Evolutionary conservation across 495 filamentous ascomycete species (phyloP).

Genomic region (Xylaria sp.): DNA sequence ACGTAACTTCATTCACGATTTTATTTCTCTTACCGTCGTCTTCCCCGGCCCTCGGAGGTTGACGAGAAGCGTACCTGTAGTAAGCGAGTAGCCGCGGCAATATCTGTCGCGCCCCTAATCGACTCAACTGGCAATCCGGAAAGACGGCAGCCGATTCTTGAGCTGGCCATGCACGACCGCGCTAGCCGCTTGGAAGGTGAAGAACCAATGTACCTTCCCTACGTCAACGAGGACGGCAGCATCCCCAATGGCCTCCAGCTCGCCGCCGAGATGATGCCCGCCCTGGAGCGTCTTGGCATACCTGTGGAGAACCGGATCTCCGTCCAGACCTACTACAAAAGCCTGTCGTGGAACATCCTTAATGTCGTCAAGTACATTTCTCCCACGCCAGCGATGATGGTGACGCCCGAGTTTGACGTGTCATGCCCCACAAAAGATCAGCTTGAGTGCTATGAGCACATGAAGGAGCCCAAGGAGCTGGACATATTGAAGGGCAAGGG

Average conservation of each 20-base stretch:
- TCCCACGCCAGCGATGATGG: constrained; percentile 3
- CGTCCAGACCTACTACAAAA: background rate
- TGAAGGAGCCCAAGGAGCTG: constrained; percentile 3
- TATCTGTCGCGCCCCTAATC: background rate
- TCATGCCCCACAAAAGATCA: background rate
- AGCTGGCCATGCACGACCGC: constrained; percentile 2
- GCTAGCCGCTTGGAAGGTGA: background rate
- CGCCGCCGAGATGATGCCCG: background rate
- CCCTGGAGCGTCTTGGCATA: background rate
- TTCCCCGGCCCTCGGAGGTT: background rate
- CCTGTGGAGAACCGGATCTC: constrained; percentile 3
- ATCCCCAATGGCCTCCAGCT: background rate
- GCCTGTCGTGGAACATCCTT: constrained; percentile 7
- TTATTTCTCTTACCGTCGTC: no score
- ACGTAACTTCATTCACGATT: background rate
- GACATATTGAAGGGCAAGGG: background rate
- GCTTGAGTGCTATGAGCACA: background rate
- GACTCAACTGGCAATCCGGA: constrained; percentile 1
- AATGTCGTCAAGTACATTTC: constrained; percentile 9
- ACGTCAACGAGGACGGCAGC: constrained; percentile 1
- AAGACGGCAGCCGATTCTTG: background rate
- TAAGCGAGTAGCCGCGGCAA: background rate
- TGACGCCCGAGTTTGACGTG: constrained; percentile 1
- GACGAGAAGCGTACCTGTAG: background rate
- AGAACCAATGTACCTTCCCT: constrained; percentile 4